Base-by-base conservation (phyloP, 352 stramenopile genomes). In the Phytophthora kernoviae region DNA sequence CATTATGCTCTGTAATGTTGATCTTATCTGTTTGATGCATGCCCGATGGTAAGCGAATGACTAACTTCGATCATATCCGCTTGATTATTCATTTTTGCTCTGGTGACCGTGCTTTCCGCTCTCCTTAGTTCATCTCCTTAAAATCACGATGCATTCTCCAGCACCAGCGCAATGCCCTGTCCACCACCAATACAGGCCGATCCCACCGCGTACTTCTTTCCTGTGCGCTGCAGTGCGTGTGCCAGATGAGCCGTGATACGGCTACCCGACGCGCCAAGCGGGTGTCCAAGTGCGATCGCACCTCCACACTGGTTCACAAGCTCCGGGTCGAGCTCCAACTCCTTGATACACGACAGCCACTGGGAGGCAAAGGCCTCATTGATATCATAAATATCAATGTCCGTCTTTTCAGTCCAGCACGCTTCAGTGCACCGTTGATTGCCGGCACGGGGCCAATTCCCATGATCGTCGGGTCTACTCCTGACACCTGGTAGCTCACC, bases 301-400 rank as follows among this genome's bases (percentile, higher is more conserved):
- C 97, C 97, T 46, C 97, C 97, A 60, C 93, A 88, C 61, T 97
- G 71, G 75, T 99, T 99, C 3, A 84, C 88, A 63, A 97, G 94
- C 14, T 84, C 81, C 34, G 95, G 91, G 73, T 99, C 89, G 37
- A 99, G 69, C 8, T 94, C 91, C n/a, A 99, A 77, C 64, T 97
- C 96, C 77, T 98, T 98, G 61, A 97, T 88, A 61, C 96, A 99
- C 15, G 96, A 82, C 44, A 99, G 79, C 80, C 96, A 98, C 78
- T 99, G 96, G 9, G 95, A 88, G 7, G 97, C 97, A 75, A 99
- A 99, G 9, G 97, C 97, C 82, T 99, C 97, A 75, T 99, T 99
- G 73, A 99, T 98, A 79, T 99, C 97, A 12, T 98, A 81, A 36
- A 98, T 88, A 75, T 99, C 97, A 59, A 99, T 97, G 73, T 99